A percentile compares a stretch with the other conserved stretches of the same genome.
Conservation (phyloP, 495 filamentous ascomycete species). For the Xanthoparmelia taractica region DNA sequence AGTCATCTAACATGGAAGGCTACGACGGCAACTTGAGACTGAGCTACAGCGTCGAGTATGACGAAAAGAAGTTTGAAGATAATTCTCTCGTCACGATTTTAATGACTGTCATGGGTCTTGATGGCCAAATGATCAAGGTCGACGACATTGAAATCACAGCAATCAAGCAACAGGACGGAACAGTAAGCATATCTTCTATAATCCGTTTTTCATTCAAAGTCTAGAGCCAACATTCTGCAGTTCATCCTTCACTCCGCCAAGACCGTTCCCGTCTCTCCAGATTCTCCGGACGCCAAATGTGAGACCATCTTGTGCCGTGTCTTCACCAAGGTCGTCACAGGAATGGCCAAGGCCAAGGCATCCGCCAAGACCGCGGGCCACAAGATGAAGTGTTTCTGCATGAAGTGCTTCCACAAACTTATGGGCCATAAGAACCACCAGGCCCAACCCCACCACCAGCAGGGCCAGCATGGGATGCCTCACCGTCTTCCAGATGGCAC, state of each 20-base stretch:
- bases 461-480: conserved; percentile 11
- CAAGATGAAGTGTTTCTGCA: conserved; percentile 26
- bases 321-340: conserved; percentile 22
- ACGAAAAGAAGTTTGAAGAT: conserved; percentile 20
- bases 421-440: conserved; percentile 12
- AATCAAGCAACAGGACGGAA: conserved; percentile 34
- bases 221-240: conserved; percentile 8
- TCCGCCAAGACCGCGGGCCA: conserved; percentile 20
- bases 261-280: conserved; percentile 13
- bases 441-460: conserved; percentile 14
- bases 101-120: conserved; percentile 39
- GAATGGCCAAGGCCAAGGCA: conserved; percentile 22
- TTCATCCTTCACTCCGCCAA: conserved; percentile 19
- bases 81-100: conserved; percentile 17
- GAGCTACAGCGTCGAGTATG: conserved; percentile 27
- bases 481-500: conserved; percentile 18
- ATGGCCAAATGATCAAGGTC: conserved; percentile 42
- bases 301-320: conserved; percentile 26
- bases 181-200: conserved; percentile 26
- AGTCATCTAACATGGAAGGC: conserved; percentile 17
- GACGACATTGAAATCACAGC: conserved; percentile 42
- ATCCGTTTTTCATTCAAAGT: not conserved
- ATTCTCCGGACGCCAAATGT: conserved; percentile 23
- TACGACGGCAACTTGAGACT: conserved; percentile 23
- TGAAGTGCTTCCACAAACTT: conserved; percentile 23